Evolutionary conservation across 139 green algal genomes (phyloP).

Genomic region (Ettlia oleoabundans): DNA sequence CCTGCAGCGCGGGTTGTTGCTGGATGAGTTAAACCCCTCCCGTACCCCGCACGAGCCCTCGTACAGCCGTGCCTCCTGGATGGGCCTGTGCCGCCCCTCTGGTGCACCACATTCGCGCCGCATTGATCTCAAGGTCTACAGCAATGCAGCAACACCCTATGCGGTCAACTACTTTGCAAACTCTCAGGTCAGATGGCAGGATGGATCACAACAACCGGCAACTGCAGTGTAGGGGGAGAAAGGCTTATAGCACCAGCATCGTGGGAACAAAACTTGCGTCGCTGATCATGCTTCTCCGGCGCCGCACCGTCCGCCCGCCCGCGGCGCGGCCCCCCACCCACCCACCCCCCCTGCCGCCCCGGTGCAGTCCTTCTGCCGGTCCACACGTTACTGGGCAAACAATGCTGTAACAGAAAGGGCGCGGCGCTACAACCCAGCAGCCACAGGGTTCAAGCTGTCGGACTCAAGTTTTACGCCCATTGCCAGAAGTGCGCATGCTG

Average conservation of each 20-base stretch:
- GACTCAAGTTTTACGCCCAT: constrained; percentile 28
- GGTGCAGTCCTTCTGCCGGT: constrained; percentile 38
- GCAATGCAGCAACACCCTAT: neutral
- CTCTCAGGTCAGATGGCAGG: no score
- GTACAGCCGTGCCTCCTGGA: constrained; percentile 46
- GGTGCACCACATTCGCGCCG: constrained; percentile 41
- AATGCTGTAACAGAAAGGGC: constrained; percentile 11
- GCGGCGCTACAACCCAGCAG: constrained; percentile 1
- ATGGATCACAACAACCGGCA: no score
- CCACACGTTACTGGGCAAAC: constrained; percentile 31
- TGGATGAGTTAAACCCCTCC: constrained; percentile 43
- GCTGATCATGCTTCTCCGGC: no score
- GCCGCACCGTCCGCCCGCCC: no score
- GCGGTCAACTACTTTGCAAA: constrained; percentile 47
- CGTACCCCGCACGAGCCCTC: neutral
- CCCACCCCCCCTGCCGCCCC: no score
- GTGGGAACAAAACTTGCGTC: no score
- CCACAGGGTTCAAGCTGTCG: constrained; percentile 40
- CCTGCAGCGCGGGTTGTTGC: constrained; percentile 35
- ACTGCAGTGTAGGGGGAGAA: neutral
- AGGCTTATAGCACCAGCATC: no score
- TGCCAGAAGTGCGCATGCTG: neutral
- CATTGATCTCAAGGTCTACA: constrained; percentile 70
- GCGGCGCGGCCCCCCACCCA: no score
- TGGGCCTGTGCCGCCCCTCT: constrained; percentile 58